These are phyloP conservation scores for Paraconiothyrium sp. DNA, from an alignment of 2,329 filamentous ascomycete species.

Conservation along the genomic window DNA sequence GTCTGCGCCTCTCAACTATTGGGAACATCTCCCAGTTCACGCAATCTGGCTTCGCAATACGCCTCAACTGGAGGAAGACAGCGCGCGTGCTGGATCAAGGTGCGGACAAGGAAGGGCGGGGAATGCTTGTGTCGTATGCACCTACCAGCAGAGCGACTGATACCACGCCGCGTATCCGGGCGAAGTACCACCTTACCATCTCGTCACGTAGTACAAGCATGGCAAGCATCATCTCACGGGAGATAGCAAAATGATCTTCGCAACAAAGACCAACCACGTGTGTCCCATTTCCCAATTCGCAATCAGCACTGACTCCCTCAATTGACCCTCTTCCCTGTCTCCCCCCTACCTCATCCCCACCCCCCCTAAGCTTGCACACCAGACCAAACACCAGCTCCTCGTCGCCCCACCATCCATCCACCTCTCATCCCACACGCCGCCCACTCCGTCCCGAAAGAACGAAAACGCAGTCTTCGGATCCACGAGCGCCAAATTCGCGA, in stretches of 20 bases:
- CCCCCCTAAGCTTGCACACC: conserved; percentile 38
- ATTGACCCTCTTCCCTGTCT: background rate
- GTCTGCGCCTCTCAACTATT: background rate
- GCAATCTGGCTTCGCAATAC: background rate
- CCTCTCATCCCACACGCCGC: conserved; percentile 63
- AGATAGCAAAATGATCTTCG: background rate
- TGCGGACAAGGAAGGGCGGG: background rate
- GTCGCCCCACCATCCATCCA: conserved; percentile 82
- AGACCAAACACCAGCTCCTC: conserved; percentile 46
- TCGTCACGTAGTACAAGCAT: background rate
- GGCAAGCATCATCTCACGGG: background rate
- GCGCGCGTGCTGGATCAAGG: background rate
- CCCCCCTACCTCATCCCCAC: background rate
- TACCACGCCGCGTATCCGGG: background rate
- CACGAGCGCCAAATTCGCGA: conserved; percentile 81
- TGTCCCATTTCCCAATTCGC: no score
- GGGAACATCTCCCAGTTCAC: background rate
- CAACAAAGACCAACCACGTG: background rate
- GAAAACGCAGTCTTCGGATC: conserved; percentile 74
- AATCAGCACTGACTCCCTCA: background rate
- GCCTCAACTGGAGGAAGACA: background rate
- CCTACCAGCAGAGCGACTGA: background rate
- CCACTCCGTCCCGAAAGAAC: conserved; percentile 75
- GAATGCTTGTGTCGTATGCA: background rate
- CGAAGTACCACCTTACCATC: background rate